Percentiles rank a stretch among this genome's conserved stretches.
These are phyloP conservation scores for Malus sieversii DNA, from an alignment of 306 rosid genomes.

Conservation along the genomic window DNA sequence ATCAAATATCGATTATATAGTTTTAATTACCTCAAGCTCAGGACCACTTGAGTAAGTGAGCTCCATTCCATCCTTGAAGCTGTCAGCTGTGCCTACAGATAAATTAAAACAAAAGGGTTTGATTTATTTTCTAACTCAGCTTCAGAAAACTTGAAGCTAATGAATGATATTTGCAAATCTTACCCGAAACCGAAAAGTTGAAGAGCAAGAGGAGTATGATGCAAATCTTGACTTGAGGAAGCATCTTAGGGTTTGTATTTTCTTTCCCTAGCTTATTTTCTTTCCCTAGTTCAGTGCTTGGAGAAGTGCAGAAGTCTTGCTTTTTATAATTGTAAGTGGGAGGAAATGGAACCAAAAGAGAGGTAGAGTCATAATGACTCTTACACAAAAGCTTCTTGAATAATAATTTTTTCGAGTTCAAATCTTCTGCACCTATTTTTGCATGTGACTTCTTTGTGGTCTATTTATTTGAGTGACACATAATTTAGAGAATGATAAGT, in stretches of 20 bases:
- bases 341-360: slow-evolving; percentile 30
- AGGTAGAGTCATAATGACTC: slow-evolving; percentile 20
- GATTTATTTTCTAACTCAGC: neutral
- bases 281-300: neutral
- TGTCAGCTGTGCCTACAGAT: slow-evolving; percentile 2
- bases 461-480: too few species aligned
- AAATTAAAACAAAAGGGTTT: neutral
- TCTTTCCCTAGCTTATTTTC: neutral
- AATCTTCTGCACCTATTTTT: too few species aligned
- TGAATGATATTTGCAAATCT: neutral
- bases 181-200: slow-evolving; percentile 22
- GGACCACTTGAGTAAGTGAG: neutral
- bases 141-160: neutral
- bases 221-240: slow-evolving; percentile 28
- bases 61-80: slow-evolving; percentile 1
- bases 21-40: slow-evolving; percentile 13
- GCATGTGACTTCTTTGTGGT: fast-evolving
- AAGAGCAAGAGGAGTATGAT: slow-evolving; percentile 22
- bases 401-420: too few species aligned
- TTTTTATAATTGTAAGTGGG: slow-evolving; percentile 23
- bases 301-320: slow-evolving; percentile 2
- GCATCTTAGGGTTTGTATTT: slow-evolving; percentile 7
- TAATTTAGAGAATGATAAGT: too few species aligned
- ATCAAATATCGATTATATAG: neutral
- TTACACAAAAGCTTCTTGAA: slow-evolving; percentile 17